These are phyloP conservation scores for Gynochthodes officinalis DNA, from an alignment of 257 asterid species.

Conservation along the genomic window DNA sequence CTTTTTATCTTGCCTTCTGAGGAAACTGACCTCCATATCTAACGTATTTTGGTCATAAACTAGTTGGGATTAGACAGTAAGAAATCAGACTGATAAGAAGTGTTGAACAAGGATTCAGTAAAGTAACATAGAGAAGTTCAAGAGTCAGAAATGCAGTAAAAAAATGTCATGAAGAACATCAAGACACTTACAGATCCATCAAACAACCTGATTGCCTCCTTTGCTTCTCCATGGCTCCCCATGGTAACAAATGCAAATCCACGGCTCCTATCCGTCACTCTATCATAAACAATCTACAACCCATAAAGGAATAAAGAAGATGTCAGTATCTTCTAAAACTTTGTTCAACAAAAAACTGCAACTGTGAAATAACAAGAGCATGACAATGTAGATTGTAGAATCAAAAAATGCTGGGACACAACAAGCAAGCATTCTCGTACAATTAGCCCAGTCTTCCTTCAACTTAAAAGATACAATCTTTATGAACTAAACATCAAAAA, in stretches of 20 bases:
- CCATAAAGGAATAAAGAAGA: conserved; percentile 12
- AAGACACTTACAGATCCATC: conserved; percentile 82
- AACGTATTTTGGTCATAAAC: neutral
- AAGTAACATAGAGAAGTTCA: neutral
- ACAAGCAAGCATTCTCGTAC: neutral
- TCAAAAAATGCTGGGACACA: neutral
- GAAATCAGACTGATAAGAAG: neutral
- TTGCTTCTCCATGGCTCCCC: conserved; percentile 78
- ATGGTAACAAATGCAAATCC: conserved; percentile 91
- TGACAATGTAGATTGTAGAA: neutral
- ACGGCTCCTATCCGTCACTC: conserved; percentile 87
- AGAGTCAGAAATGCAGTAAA: neutral
- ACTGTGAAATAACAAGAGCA: neutral
- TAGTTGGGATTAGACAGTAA: neutral
- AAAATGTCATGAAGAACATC: neutral
- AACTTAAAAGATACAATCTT: neutral
- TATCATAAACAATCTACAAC: conserved; percentile 68
- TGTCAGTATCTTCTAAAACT: conserved; percentile 9
- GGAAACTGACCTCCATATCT: neutral
- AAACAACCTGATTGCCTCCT: conserved; percentile 75
- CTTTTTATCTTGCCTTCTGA: no score
- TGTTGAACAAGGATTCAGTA: neutral
- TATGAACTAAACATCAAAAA: conserved; percentile 3
- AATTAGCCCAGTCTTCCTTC: neutral
- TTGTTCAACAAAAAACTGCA: neutral